Base-by-base conservation (phyloP, 441 rosid species). In the Erodium moschatum region DNA sequence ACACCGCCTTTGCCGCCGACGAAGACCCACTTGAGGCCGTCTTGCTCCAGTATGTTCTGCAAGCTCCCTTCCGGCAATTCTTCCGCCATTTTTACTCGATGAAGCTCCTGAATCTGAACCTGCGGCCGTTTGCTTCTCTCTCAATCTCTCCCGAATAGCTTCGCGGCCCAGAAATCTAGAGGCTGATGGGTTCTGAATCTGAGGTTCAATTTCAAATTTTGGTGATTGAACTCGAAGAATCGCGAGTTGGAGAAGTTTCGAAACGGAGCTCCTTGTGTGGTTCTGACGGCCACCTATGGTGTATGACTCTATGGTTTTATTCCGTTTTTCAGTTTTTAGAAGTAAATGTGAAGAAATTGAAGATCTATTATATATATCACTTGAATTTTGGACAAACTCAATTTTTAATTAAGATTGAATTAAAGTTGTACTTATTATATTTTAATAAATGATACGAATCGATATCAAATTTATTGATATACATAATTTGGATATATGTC, bases 1-100 rank as follows among this genome's bases (percentile, higher is more conserved):
- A 94, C 97, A 33, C 99, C 99, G 63, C 99, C 98, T 78, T 94
- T 94, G 6, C 98, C 98, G 21, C 98, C 97, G 16, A 94, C 98
- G 76, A 94, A 94, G 1, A 94, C 96, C 97, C 98, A 94, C 80
- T 94, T 91, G 0, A 94, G 92, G 75, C 79, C 74, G 0, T 94
- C 96, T 75, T 91, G 97, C 18, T 86, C 86, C 69, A 94, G 74
- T 27, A 94, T 78, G 86, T 94, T 94, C 80, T 70, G 81, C 5
- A 94, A 67, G 7, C 85, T 79, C 27, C 85, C 92, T 62, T 88
- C 96, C 13, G 96, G 90, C 38, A 87, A 16, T 27, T 85, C 89
- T 71, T 69, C 61, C 70, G 85, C 85, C 89, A 77, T 83, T 48
- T 61, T 50, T 48, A 48, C 44, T 1, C 44, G 44, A 9, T 9